Evolutionary conservation across 768 basidiomycete genomes (phyloP), one percentile per base, ranked within the genome.

Genomic region (Tylopilus plumbeoviolaceoides): DNA sequence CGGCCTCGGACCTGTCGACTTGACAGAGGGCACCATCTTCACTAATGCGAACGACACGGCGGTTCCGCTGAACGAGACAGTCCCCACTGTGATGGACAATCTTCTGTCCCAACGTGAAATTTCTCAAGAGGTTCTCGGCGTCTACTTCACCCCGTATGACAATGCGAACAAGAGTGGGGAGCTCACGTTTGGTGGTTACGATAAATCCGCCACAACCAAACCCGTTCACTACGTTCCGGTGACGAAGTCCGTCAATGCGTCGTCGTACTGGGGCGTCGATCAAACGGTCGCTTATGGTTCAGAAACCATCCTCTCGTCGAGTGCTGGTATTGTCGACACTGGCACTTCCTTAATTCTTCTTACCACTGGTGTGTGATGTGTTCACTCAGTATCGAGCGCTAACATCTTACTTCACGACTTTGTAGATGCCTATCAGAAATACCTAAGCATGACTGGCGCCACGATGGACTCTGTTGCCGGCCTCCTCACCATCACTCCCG

Each of bases 11-110:
- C 46, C 46, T 2, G 15, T 6, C 9, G 17, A 17, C 14, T 8
- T 47, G 40, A 75, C 73, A 1, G 1, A 36, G 0, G 68, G 60
- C 41, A 64, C 59, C 5, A 45, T 63, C 17, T 3, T 5, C 23
- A 23, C 43, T 5, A 66, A 62, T 46, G 64, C 57, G 8, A 44
- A 66, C 21, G 40, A 46, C 27, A 55, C 56, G 49, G 33, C 40
- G 17, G 23, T n/a, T n/a, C 3, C 23, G 23, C 23, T 23, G 23
- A 23, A 23, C 23, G 23, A 42, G 20, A 18, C 14, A 1, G 58
- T 70, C 18, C 68, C 71, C 12, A 75, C 73, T 3, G 70, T 75
- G n/a, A 56, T 52, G 14, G 68, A 73, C 61, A 73, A 68, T 50
- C 67, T 73, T 0, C 53, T 49, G 51, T 40, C 30, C 7, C 64